Conservation (phyloP, 495 filamentous ascomycete genomes). For the Pyronema domesticum region DNA sequence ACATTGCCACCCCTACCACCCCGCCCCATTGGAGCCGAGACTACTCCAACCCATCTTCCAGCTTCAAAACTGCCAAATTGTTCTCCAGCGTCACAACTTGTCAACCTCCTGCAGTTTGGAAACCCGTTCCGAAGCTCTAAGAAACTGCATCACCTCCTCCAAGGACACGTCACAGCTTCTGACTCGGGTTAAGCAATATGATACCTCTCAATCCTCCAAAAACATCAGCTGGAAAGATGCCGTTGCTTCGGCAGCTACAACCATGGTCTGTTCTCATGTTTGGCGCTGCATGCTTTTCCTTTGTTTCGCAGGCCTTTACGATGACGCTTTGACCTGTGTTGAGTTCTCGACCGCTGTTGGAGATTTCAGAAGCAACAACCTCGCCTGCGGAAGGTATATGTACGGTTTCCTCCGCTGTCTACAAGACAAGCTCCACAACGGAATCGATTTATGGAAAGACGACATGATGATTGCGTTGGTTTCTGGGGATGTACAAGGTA, state of each 20-base stretch:
- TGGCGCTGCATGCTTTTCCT: conserved; percentile 80
- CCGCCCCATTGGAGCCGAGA: conserved; percentile 51
- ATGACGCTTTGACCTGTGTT: conserved; percentile 52
- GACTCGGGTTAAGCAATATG: conserved; percentile 33
- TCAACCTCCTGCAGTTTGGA: conserved; percentile 48
- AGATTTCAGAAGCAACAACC: conserved; percentile 49
- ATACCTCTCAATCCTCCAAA: background rate
- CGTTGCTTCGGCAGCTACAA: conserved; percentile 38
- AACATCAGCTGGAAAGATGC: background rate
- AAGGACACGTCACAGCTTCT: conserved; percentile 63
- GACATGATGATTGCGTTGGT: conserved; percentile 84
- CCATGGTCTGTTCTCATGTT: conserved; percentile 64
- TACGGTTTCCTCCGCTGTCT: conserved; percentile 64
- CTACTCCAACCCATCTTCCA: conserved; percentile 54
- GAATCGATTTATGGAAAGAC: conserved; percentile 46
- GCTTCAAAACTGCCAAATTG: conserved; percentile 64
- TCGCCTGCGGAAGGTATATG: conserved; percentile 64
- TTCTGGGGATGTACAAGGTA: conserved; percentile 79
- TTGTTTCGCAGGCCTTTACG: conserved; percentile 52
- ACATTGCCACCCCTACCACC: conserved; percentile 45
- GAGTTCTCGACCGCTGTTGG: conserved; percentile 51
- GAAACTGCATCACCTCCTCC: conserved; percentile 56
- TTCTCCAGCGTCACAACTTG: conserved; percentile 85
- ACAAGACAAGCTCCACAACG: conserved; percentile 37
- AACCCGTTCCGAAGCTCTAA: conserved; percentile 49